phyloP scores from a whole-genome alignment of 352 stramenopile species.

The Globisporangium abappressorium region DNA sequence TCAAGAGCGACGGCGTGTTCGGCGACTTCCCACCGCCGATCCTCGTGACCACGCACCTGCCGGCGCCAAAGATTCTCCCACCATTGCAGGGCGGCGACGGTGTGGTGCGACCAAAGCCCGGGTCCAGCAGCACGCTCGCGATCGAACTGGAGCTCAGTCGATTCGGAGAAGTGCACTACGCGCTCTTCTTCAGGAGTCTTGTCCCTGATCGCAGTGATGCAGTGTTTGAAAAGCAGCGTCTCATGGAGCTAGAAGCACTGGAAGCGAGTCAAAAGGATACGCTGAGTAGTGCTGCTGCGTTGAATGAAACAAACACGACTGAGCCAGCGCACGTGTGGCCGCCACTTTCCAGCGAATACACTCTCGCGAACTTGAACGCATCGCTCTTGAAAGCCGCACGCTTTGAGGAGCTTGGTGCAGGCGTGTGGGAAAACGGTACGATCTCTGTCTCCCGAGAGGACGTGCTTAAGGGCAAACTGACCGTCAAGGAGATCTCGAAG shows the following conservation, averaged over 20 bases:
- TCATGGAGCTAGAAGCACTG: conserved; percentile 15
- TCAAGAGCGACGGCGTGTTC: conserved; percentile 58
- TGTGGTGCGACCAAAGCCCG: conserved; percentile 31
- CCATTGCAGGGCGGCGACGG: background rate
- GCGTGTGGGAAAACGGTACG: conserved; percentile 74
- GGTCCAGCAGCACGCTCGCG: conserved; percentile 45
- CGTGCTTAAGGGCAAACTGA: conserved; percentile 41
- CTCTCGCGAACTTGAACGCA: conserved; percentile 39
- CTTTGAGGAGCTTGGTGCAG: conserved; percentile 51
- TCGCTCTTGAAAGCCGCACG: conserved; percentile 47
- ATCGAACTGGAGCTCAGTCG: conserved; percentile 54
- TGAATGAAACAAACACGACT: conserved; percentile 19
- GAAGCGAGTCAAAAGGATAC: conserved; percentile 9
- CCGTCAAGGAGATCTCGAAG: conserved; percentile 59
- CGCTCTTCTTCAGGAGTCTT: conserved; percentile 65
- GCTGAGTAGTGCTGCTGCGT: background rate
- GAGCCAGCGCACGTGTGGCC: conserved; percentile 36
- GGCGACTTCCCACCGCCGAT: conserved; percentile 70
- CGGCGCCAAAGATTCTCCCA: conserved; percentile 37
- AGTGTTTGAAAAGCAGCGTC: conserved; percentile 9
- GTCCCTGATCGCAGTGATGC: conserved; percentile 29
- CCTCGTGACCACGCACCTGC: conserved; percentile 57
- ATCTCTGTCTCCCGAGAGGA: conserved; percentile 73
- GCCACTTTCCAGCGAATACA: conserved; percentile 42
- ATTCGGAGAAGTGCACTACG: conserved; percentile 75